These are phyloP conservation scores for Ophiocordyceps camponoti-saundersi DNA, from an alignment of 2,329 filamentous ascomycete genomes.

Conservation along the genomic window DNA sequence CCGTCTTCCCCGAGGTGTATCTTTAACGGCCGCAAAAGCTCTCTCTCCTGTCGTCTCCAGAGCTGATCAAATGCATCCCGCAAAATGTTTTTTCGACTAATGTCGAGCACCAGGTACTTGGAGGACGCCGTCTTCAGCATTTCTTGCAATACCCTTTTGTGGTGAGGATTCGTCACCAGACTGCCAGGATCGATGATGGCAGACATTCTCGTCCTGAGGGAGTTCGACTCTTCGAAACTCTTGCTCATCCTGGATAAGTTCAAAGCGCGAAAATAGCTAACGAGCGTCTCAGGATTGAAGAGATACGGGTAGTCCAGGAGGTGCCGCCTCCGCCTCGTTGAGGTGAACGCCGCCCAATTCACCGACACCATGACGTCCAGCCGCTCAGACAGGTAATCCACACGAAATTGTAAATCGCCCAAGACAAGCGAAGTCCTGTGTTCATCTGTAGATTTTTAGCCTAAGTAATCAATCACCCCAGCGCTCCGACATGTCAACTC, in stretches of 20 bases:
- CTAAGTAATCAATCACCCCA: neutral
- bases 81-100: conserved; percentile 51
- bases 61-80: conserved; percentile 71
- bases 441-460: conserved; percentile 29
- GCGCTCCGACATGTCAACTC: conserved; percentile 17
- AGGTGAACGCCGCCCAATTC: conserved; percentile 47
- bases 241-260: conserved; percentile 79
- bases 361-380: conserved; percentile 60
- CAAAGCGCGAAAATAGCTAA: conserved; percentile 74
- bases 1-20: conserved; percentile 68
- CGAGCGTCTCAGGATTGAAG: conserved; percentile 54
- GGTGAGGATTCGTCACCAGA: conserved; percentile 36
- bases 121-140: conserved; percentile 49
- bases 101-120: conserved; percentile 53
- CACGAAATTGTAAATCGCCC: conserved; percentile 52
- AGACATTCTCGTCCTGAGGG: conserved; percentile 37
- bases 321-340: conserved; percentile 49
- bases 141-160: conserved; percentile 44
- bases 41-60: conserved; percentile 69
- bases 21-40: conserved; percentile 73
- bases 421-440: conserved; percentile 47
- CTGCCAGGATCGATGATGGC: conserved; percentile 35
- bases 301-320: conserved; percentile 68
- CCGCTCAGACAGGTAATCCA: conserved; percentile 59
- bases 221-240: conserved; percentile 53